Evolutionary conservation across 75 land plant species (phyloP).

Genomic region (Picea glauca): DNA sequence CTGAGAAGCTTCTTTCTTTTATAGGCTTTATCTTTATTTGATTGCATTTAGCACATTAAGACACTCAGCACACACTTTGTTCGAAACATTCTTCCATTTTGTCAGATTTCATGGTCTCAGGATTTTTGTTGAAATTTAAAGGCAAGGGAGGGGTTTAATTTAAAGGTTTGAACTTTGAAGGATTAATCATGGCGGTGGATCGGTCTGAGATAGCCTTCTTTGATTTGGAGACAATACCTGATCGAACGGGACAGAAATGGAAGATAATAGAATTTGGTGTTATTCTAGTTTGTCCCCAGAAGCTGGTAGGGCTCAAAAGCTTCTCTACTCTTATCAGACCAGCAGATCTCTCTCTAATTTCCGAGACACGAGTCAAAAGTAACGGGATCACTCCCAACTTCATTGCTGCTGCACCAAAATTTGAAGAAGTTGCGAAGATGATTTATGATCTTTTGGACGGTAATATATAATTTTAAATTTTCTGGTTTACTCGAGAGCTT

Average conservation of each 20-base stretch:
- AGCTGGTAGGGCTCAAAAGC: slow-evolving; percentile 49
- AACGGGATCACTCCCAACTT: slow-evolving; percentile 63
- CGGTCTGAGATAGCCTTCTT: slow-evolving; percentile 62
- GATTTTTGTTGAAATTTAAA: too few relatives aligned
- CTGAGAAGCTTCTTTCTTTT: too few relatives aligned
- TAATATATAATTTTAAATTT: slow-evolving; percentile 8
- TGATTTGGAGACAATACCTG: slow-evolving; percentile 81
- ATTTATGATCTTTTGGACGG: slow-evolving; percentile 67
- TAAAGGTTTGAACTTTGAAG: too few relatives aligned
- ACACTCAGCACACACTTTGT: too few relatives aligned
- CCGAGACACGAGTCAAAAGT: slow-evolving; percentile 39
- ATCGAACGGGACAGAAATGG: slow-evolving; percentile 36
- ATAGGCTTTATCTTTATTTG: too few relatives aligned
- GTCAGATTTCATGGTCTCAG: too few relatives aligned
- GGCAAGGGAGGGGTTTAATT: too few relatives aligned
- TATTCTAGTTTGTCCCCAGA: slow-evolving; percentile 53
- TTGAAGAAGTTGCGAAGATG: slow-evolving; percentile 52
- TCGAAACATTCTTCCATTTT: too few relatives aligned
- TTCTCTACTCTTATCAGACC: slow-evolving; percentile 69
- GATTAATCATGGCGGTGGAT: not conserved
- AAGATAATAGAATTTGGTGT: slow-evolving; percentile 72
- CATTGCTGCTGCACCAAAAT: slow-evolving; percentile 47
- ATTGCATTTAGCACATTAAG: too few relatives aligned
- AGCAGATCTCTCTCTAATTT: slow-evolving; percentile 35
- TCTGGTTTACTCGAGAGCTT: not conserved